phyloP scores from a whole-genome alignment of 73 alveolate species.

The Durusdinium trenchii region DNA sequence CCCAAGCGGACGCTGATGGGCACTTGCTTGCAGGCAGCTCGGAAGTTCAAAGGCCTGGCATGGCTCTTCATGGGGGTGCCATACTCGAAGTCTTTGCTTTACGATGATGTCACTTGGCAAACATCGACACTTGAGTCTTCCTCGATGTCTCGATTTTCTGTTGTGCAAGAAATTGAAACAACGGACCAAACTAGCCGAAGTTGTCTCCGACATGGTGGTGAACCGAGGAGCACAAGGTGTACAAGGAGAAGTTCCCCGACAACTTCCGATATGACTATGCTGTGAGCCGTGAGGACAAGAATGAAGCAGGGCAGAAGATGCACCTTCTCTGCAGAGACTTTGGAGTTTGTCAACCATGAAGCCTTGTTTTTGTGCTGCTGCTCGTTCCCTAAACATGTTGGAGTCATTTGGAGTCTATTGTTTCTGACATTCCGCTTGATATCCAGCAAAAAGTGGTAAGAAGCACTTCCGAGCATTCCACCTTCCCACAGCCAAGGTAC shows the following conservation, averaged over 20 bases:
- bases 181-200: too few relatives aligned
- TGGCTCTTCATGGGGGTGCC: conserved; percentile 96
- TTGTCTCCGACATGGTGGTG: too few relatives aligned
- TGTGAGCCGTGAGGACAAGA: conserved; percentile 91
- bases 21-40: too few relatives aligned
- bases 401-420: neutral
- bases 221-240: conserved; percentile 68
- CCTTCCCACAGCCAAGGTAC: neutral
- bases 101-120: conserved; percentile 40
- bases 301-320: conserved; percentile 93
- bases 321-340: neutral
- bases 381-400: neutral
- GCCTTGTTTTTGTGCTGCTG: neutral
- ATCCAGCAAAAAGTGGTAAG: too few relatives aligned
- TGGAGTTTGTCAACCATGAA: neutral
- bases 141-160: neutral
- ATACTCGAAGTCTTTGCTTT: conserved; percentile 79
- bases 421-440: neutral
- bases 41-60: conserved; percentile 95
- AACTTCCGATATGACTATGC: conserved; percentile 95
- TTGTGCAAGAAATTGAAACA: too few relatives aligned
- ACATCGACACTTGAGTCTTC: neutral
- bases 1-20: too few relatives aligned
- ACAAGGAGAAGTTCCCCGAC: conserved; percentile 83
- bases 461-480: too few relatives aligned